Evolutionary conservation across 1,284 basidiomycete species (phyloP).

Genomic region (Ganoderma resinaceum): DNA sequence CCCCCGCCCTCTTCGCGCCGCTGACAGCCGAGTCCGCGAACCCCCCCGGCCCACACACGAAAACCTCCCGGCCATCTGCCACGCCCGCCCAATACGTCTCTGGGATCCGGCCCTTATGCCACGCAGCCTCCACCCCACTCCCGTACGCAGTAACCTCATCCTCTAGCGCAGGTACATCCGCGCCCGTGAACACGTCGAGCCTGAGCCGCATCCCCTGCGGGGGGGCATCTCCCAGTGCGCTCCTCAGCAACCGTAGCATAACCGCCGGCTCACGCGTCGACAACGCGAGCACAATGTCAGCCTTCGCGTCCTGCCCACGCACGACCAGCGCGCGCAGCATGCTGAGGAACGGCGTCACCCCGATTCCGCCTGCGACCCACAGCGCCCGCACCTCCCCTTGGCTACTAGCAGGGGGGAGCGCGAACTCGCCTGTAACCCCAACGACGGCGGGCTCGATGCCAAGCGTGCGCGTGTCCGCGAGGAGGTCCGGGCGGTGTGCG

Average conservation of each 20-base stretch:
- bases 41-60: background rate
- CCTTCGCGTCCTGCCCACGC: background rate
- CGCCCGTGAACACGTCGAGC: background rate
- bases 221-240: background rate
- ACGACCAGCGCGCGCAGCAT: background rate
- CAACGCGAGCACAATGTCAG: background rate
- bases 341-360: background rate
- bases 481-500: background rate
- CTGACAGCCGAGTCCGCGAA: background rate
- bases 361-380: background rate
- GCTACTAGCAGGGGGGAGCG: background rate
- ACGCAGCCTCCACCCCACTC: background rate
- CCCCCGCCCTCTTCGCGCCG: background rate
- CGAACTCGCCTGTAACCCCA: background rate
- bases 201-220: background rate
- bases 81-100: background rate
- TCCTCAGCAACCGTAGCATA: background rate
- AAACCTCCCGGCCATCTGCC: background rate
- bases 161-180: background rate
- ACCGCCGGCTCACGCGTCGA: background rate
- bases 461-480: background rate
- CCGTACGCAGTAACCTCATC: background rate
- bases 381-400: background rate
- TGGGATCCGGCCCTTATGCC: background rate
- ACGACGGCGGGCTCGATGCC: background rate